Conservation (phyloP, 106 monocot species). For the Alisma plantagoaquatica region DNA sequence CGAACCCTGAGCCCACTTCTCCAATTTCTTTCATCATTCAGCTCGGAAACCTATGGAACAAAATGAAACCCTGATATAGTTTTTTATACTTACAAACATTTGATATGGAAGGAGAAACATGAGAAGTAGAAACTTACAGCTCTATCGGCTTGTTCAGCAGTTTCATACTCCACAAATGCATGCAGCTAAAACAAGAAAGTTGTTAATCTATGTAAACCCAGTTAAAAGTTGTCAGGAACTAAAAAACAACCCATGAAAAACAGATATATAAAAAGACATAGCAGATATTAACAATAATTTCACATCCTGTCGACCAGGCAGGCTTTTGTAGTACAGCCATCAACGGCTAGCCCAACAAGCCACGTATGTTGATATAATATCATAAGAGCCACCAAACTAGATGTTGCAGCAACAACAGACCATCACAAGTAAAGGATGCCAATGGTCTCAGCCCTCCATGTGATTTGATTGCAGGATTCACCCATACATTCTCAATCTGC, state of each 20-base stretch:
- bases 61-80: not conserved
- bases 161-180: constrained; percentile 98
- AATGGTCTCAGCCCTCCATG: too few relatives aligned
- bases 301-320: too few relatives aligned
- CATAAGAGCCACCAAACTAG: too few relatives aligned
- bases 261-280: too few relatives aligned
- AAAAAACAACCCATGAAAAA: not conserved
- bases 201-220: not conserved
- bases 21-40: constrained; percentile 89
- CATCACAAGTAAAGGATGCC: too few relatives aligned
- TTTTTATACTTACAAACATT: not conserved
- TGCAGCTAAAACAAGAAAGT: constrained; percentile 45
- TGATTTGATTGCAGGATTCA: too few relatives aligned
- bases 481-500: too few relatives aligned
- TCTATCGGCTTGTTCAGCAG: constrained; percentile 72
- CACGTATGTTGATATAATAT: too few relatives aligned
- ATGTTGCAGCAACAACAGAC: too few relatives aligned
- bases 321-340: too few relatives aligned
- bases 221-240: not conserved
- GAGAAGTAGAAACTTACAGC: constrained; percentile 60
- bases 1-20: constrained; percentile 93
- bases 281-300: too few relatives aligned
- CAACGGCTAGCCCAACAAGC: too few relatives aligned
- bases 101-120: constrained; percentile 1
- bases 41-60: constrained; percentile 43